Conservation (phyloP, 148 eudicot species). For the Nepenthes mirabilis region DNA sequence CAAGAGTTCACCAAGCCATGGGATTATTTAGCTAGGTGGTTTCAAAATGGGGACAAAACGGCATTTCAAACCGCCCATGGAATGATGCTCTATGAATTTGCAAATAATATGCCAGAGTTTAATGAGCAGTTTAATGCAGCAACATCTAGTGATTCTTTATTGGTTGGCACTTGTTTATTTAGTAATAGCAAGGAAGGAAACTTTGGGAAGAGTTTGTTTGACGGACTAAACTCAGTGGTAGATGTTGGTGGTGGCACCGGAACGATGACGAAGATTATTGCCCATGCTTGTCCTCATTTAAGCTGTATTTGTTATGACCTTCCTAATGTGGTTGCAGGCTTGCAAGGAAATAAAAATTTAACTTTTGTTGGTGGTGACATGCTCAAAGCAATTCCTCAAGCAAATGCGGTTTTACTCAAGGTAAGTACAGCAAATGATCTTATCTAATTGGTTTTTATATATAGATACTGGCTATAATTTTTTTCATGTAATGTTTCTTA, state of each 20-base stretch:
- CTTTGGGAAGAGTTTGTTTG: neutral
- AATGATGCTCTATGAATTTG: conserved; percentile 12
- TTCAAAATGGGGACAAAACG: conserved; percentile 5
- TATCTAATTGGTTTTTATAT: too few relatives aligned
- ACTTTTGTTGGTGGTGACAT: conserved; percentile 23
- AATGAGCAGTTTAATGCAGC: conserved; percentile 13
- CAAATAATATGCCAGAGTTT: conserved; percentile 2
- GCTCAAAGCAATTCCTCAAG: conserved; percentile 25
- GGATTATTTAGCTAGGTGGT: conserved; percentile 14
- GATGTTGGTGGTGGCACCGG: conserved; percentile 19
- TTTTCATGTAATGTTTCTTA: too few relatives aligned
- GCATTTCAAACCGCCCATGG: conserved; percentile 19
- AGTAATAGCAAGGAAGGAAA: neutral
- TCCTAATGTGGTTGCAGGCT: conserved; percentile 16
- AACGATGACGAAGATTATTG: conserved; percentile 4
- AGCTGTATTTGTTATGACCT: conserved; percentile 11
- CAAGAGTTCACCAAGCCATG: conserved; percentile 10
- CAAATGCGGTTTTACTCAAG: conserved; percentile 27
- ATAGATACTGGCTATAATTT: too few relatives aligned
- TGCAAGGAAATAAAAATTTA: conserved; percentile 5
- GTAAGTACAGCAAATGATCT: conserved; percentile 2
- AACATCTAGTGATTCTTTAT: conserved; percentile 23
- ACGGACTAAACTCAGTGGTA: conserved; percentile 9
- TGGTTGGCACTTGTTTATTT: conserved; percentile 10
- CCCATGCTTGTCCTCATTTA: conserved; percentile 2